Percentiles rank a stretch among this genome's conserved stretches.
These are phyloP conservation scores for Aegilops speltoides DNA, from an alignment of 176 grass and related monocot genomes.

Conservation along the genomic window DNA sequence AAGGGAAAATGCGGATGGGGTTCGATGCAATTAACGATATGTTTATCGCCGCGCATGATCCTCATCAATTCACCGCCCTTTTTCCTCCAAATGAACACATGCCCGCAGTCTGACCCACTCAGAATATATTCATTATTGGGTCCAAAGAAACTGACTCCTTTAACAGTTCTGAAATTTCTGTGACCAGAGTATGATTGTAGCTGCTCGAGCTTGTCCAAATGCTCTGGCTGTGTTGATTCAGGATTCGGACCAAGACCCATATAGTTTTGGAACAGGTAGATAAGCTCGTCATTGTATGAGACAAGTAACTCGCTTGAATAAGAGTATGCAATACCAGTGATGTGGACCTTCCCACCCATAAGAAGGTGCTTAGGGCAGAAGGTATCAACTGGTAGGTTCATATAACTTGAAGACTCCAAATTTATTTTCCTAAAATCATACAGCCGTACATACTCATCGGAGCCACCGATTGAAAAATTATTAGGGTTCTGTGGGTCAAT, in stretches of 20 bases:
- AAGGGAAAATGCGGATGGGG: constrained; percentile 71
- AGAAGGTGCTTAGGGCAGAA: constrained; percentile 79
- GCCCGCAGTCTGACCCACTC: constrained; percentile 86
- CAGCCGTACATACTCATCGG: constrained; percentile 67
- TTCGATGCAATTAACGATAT: constrained; percentile 72
- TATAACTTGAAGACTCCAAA: constrained; percentile 34
- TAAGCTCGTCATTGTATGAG: constrained; percentile 80
- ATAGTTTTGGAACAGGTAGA: constrained; percentile 73
- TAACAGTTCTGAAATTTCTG: constrained; percentile 75
- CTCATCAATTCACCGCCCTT: constrained; percentile 67
- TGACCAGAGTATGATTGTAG: constrained; percentile 69
- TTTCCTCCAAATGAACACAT: constrained; percentile 86
- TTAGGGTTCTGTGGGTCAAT: constrained; percentile 63
- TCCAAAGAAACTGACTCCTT: constrained; percentile 87
- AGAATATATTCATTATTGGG: constrained; percentile 76
- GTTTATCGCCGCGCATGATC: constrained; percentile 71
- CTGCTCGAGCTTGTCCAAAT: constrained; percentile 36
- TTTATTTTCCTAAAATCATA: constrained; percentile 74
- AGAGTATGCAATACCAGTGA: constrained; percentile 80
- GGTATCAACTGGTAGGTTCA: constrained; percentile 49
- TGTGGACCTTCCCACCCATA: constrained; percentile 42
- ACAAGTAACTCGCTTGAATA: constrained; percentile 65
- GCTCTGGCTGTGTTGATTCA: constrained; percentile 23
- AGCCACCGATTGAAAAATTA: constrained; percentile 71
- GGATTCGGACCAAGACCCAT: constrained; percentile 64